Conservation (phyloP, 108 stramenopile species). For the Nitzschia sp. region DNA sequence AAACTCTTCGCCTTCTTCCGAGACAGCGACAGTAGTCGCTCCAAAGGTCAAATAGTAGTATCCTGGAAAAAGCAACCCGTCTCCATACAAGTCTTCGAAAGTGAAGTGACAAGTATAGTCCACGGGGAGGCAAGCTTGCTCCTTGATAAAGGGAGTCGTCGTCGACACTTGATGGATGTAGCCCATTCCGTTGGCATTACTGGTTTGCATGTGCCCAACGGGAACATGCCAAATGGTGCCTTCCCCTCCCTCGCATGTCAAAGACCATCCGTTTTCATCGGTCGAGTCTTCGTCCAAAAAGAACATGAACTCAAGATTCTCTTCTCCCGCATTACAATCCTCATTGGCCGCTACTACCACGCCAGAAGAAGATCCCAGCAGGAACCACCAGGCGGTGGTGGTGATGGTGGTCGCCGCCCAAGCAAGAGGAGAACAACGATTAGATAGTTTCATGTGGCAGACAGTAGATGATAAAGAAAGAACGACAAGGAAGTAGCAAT, state of each 20-base stretch:
- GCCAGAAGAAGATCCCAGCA: background rate
- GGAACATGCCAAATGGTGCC: constrained; percentile 6
- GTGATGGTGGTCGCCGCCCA: too few species aligned
- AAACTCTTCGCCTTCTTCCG: background rate
- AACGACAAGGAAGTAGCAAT: too few species aligned
- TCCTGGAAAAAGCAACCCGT: background rate
- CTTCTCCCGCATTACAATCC: background rate
- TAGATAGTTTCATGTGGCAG: too few species aligned
- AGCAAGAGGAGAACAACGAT: too few species aligned
- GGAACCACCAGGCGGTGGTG: too few species aligned
- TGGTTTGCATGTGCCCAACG: background rate
- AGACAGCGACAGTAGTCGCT: background rate
- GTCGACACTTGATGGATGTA: background rate
- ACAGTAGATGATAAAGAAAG: too few species aligned
- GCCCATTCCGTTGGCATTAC: background rate
- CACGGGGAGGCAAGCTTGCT: background rate
- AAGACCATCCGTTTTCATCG: background rate
- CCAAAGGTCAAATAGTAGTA: constrained; percentile 1
- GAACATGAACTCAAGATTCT: background rate
- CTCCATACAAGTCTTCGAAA: background rate
- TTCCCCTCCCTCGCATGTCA: background rate
- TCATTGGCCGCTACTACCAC: background rate
- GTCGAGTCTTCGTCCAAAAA: constrained; percentile 5
- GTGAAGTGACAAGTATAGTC: background rate
- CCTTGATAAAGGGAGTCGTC: background rate